A percentile compares a stretch with the other conserved stretches of the same genome.
phyloP scores from a whole-genome alignment of 345 rosid genomes.

The Lenwebbia sp. region DNA sequence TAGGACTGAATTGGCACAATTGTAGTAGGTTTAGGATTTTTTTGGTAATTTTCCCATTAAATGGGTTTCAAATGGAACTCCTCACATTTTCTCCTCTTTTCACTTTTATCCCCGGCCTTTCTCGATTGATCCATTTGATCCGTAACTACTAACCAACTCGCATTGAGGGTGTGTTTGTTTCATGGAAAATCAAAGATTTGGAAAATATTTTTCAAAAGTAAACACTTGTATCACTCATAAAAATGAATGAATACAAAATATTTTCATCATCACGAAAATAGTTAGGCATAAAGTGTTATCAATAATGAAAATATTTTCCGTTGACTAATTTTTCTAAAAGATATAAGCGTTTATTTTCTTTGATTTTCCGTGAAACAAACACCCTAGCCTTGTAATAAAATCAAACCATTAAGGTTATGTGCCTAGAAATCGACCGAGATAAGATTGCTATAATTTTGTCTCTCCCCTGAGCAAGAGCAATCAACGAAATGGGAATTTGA shows the following conservation, averaged over 20 bases:
- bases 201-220: too few relatives aligned
- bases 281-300: too few relatives aligned
- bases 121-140: background rate
- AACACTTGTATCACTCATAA: too few relatives aligned
- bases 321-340: too few relatives aligned
- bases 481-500: background rate
- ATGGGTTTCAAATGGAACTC: background rate
- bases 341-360: too few relatives aligned
- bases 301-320: too few relatives aligned
- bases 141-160: background rate
- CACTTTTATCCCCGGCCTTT: background rate
- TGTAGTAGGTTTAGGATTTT: background rate
- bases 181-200: too few relatives aligned
- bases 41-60: background rate
- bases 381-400: background rate
- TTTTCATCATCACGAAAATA: too few relatives aligned
- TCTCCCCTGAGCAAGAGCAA: background rate
- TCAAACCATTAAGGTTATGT: background rate
- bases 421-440: background rate
- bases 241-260: too few relatives aligned
- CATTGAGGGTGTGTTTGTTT: too few relatives aligned
- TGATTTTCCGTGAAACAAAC: too few relatives aligned
- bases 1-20: too few relatives aligned
- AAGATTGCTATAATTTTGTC: background rate
- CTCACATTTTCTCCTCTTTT: background rate